Percentiles rank a stretch among this genome's conserved stretches.
Evolutionary conservation across 2,329 filamentous ascomycete genomes (phyloP).

Genomic region (Cylindrodendrum hubeiense): DNA sequence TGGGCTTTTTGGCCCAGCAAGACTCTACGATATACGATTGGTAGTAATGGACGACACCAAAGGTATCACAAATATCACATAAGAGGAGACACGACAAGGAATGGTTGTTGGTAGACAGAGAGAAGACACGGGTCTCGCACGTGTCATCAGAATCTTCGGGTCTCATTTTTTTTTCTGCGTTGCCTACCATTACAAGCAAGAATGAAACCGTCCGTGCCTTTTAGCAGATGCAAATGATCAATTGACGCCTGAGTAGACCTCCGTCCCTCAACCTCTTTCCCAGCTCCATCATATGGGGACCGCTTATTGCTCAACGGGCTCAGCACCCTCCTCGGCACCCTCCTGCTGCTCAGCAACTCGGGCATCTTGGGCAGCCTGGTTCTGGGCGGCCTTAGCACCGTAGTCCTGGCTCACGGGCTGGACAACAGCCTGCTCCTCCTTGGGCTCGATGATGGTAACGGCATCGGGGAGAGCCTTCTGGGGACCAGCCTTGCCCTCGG

Average conservation of each 20-base stretch:
- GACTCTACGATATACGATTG: not conserved
- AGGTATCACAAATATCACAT: not conserved
- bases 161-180: slow-evolving; percentile 53
- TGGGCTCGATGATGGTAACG: slow-evolving; percentile 99
- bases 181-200: slow-evolving; percentile 54
- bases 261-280: slow-evolving; percentile 47
- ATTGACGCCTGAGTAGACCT: slow-evolving; percentile 56
- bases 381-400: slow-evolving; percentile 85
- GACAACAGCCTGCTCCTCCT: slow-evolving; percentile 96
- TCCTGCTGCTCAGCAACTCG: slow-evolving; percentile 70
- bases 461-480: slow-evolving; percentile 98
- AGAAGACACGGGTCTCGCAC: slow-evolving; percentile 35
- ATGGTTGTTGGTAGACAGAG: slow-evolving; percentile 38
- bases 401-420: slow-evolving; percentile 99
- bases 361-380: slow-evolving; percentile 74
- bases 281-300: slow-evolving; percentile 38
- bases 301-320: slow-evolving; percentile 57
- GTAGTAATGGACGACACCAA: no score
- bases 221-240: slow-evolving; percentile 57
- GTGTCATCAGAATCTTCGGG: slow-evolving; percentile 48
- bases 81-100: not conserved
- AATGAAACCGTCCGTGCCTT: slow-evolving; percentile 54
- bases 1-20: no score
- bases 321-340: slow-evolving; percentile 65
- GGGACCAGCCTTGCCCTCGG: slow-evolving; percentile 98